These are phyloP conservation scores for Combretum micranthum DNA, from an alignment of 345 rosid species.

Conservation along the genomic window DNA sequence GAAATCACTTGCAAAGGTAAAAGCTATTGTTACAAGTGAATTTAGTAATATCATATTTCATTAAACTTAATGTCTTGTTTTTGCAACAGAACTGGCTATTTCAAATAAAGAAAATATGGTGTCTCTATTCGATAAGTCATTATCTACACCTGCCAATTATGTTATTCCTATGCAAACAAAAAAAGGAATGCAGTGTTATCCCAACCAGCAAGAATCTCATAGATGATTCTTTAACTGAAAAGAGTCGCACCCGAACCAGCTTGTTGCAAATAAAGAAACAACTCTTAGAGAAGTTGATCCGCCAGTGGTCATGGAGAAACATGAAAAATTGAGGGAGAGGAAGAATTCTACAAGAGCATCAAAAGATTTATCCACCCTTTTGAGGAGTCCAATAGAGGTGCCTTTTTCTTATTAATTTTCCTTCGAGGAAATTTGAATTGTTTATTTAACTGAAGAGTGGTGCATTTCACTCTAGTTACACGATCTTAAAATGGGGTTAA, in stretches of 20 bases:
- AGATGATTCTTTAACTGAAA: conserved; percentile 18
- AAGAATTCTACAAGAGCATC: conserved; percentile 24
- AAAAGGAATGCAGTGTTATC: conserved; percentile 27
- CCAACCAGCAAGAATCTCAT: conserved; percentile 26
- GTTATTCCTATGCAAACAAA: conserved; percentile 15
- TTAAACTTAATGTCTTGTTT: not conserved
- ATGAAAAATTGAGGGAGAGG: conserved; percentile 45
- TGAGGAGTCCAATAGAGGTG: conserved; percentile 55
- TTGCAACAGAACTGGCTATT: not conserved
- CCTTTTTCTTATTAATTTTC: conserved; percentile 3
- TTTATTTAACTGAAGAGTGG: not conserved
- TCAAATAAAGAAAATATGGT: conserved; percentile 20
- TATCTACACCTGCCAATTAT: conserved; percentile 26
- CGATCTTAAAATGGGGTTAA: not conserved
- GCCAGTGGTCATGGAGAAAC: conserved; percentile 48
- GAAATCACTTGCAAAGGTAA: conserved; percentile 47
- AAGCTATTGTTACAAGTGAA: not conserved
- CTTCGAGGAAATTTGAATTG: not conserved
- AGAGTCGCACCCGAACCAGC: conserved; percentile 49
- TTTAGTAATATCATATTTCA: not conserved
- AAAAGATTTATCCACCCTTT: conserved; percentile 58
- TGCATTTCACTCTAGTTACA: not conserved
- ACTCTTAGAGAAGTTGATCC: conserved; percentile 62
- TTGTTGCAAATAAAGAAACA: conserved; percentile 50
- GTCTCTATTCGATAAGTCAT: conserved; percentile 17